A percentile compares a stretch with the other conserved stretches of the same genome.
phyloP scores from a whole-genome alignment of 108 stramenopile genomes.

The Craspedostauros australis region DNA sequence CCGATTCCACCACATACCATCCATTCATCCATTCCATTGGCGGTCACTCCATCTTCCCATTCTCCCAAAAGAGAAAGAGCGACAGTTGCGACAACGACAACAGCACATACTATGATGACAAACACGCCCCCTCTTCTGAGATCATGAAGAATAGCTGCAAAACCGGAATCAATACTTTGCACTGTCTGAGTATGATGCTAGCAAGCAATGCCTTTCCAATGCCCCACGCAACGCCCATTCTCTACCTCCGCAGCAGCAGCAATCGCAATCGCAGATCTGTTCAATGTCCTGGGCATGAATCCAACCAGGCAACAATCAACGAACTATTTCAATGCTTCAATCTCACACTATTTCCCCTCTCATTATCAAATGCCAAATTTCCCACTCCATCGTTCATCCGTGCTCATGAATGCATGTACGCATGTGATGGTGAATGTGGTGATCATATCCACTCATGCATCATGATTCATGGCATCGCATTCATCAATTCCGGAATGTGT shows the following conservation, averaged over 20 bases:
- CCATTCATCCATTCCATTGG: background rate
- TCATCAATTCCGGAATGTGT: background rate
- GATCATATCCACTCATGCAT: too few species aligned
- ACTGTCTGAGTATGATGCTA: constrained; percentile 54
- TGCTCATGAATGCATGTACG: too few species aligned
- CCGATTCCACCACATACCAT: background rate
- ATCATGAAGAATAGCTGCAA: constrained; percentile 50
- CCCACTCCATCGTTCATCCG: too few species aligned
- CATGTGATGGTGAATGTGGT: too few species aligned
- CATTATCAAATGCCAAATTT: background rate
- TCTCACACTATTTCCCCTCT: background rate
- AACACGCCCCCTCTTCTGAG: constrained; percentile 66
- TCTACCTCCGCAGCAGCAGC: too few species aligned
- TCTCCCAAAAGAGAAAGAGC: background rate
- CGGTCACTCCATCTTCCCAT: background rate
- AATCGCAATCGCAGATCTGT: too few species aligned
- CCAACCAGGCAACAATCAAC: too few species aligned
- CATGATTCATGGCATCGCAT: too few species aligned
- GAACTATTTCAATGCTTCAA: too few species aligned
- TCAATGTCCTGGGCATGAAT: too few species aligned
- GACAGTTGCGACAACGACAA: background rate
- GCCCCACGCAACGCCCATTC: too few species aligned
- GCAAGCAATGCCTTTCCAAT: too few species aligned
- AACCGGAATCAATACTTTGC: constrained; percentile 69
- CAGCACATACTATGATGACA: constrained; percentile 31